These are phyloP conservation scores for Lenzites betulinus DNA, from an alignment of 768 basidiomycete genomes.

Conservation along the genomic window DNA sequence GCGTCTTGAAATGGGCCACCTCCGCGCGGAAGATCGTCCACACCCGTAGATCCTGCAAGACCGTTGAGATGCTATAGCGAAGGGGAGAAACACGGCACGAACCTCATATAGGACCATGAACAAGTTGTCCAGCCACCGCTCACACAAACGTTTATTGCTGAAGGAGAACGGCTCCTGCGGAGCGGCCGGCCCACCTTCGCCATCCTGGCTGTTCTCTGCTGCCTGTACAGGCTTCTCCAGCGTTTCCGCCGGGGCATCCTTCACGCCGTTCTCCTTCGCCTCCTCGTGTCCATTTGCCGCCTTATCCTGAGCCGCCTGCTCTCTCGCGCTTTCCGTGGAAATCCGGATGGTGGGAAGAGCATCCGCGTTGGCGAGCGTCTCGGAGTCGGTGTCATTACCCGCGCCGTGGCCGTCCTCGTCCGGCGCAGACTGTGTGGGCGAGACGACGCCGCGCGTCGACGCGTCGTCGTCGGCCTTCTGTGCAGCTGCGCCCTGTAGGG, in stretches of 20 bases:
- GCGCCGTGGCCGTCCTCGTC: slow-evolving; percentile 20
- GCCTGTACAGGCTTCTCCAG: slow-evolving; percentile 49
- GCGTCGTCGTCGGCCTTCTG: slow-evolving; percentile 63
- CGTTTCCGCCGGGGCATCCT: slow-evolving; percentile 29
- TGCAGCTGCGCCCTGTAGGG: slow-evolving; percentile 25
- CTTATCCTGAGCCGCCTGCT: slow-evolving; percentile 37
- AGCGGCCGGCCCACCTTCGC: slow-evolving; percentile 18
- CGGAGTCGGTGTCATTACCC: slow-evolving; percentile 30
- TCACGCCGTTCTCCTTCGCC: slow-evolving; percentile 37
- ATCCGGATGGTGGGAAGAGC: slow-evolving; percentile 60
- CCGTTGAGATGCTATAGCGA: neutral
- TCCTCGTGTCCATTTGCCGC: slow-evolving; percentile 53
- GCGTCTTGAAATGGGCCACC: slow-evolving; percentile 97
- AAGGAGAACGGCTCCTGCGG: slow-evolving; percentile 79
- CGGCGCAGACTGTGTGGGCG: slow-evolving; percentile 36
- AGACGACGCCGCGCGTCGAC: slow-evolving; percentile 63
- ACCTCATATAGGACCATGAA: slow-evolving; percentile 99
- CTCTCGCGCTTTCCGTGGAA: slow-evolving; percentile 51
- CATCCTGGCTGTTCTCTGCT: slow-evolving; percentile 36
- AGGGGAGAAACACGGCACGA: slow-evolving; percentile 22
- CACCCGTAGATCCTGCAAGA: slow-evolving; percentile 81
- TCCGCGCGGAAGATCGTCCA: slow-evolving; percentile 99
- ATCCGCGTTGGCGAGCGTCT: slow-evolving; percentile 24
- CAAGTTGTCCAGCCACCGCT: slow-evolving; percentile 95
- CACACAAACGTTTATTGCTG: slow-evolving; percentile 94